Evolutionary conservation across 176 grass and related monocot species (phyloP).

Genomic region (Eragrostis nindensis): DNA sequence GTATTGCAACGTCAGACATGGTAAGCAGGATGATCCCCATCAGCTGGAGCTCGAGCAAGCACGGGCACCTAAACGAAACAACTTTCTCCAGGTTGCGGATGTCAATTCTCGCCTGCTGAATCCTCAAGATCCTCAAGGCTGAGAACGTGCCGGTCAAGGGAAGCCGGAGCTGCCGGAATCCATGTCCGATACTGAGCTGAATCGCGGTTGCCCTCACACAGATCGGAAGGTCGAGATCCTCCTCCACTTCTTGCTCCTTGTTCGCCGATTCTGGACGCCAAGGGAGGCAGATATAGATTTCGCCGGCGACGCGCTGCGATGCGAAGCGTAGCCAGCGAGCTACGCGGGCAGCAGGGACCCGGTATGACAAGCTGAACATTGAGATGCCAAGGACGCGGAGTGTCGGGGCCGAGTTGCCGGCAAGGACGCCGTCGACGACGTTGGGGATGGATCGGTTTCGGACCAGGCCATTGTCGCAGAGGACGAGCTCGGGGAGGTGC

Average conservation of each 20-base stretch:
- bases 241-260: background rate
- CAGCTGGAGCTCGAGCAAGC: background rate
- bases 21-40: background rate
- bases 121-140: background rate
- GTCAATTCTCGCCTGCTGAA: background rate
- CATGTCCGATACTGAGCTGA: background rate
- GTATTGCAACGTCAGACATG: background rate
- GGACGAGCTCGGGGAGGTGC: background rate
- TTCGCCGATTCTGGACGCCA: background rate
- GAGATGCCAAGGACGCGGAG: background rate
- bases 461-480: background rate
- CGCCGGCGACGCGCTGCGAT: background rate
- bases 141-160: background rate
- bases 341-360: background rate
- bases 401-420: background rate
- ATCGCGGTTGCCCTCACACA: background rate
- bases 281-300: background rate
- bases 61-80: background rate
- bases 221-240: background rate
- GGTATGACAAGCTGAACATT: background rate
- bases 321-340: background rate
- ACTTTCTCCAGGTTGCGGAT: background rate
- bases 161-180: background rate
- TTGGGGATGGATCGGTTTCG: background rate
- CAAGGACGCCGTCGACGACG: background rate